These are phyloP conservation scores for Aspergillus sclerotiicarbonarius DNA, from an alignment of 495 filamentous ascomycete genomes.

Conservation along the genomic window DNA sequence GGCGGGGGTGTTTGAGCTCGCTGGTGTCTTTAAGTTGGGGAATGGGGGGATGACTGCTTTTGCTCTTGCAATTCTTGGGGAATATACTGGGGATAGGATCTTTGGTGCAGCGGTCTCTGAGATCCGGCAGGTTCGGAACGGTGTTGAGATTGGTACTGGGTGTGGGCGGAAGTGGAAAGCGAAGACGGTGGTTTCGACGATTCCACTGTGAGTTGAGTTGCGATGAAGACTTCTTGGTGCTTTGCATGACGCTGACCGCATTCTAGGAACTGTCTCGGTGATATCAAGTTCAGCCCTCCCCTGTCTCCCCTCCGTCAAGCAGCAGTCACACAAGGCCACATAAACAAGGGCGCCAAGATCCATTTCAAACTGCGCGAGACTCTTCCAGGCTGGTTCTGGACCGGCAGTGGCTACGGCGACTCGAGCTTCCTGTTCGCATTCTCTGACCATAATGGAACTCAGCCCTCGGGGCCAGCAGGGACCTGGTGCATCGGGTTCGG, in stretches of 20 bases:
- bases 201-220: slow-evolving; percentile 17
- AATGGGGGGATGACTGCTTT: slow-evolving; percentile 20
- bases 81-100: slow-evolving; percentile 2
- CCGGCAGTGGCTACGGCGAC: not conserved
- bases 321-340: slow-evolving; percentile 21
- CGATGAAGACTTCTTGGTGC: no score
- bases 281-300: slow-evolving; percentile 23
- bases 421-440: slow-evolving; percentile 21
- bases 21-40: slow-evolving; percentile 17
- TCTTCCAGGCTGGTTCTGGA: slow-evolving; percentile 13
- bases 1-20: slow-evolving; percentile 12
- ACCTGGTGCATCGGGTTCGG: slow-evolving; percentile 24
- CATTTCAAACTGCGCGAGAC: slow-evolving; percentile 22
- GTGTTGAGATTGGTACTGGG: not conserved
- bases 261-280: slow-evolving; percentile 16
- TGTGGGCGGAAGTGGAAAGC: not conserved
- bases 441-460: slow-evolving; percentile 26
- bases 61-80: slow-evolving; percentile 18
- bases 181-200: slow-evolving; percentile 6
- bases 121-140: not conserved
- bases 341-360: slow-evolving; percentile 27
- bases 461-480: slow-evolving; percentile 13
- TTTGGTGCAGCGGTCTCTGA: not conserved
- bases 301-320: slow-evolving; percentile 18
- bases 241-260: no score